Base-by-base conservation (phyloP, 495 filamentous ascomycete genomes). In the Niebla homalea region DNA sequence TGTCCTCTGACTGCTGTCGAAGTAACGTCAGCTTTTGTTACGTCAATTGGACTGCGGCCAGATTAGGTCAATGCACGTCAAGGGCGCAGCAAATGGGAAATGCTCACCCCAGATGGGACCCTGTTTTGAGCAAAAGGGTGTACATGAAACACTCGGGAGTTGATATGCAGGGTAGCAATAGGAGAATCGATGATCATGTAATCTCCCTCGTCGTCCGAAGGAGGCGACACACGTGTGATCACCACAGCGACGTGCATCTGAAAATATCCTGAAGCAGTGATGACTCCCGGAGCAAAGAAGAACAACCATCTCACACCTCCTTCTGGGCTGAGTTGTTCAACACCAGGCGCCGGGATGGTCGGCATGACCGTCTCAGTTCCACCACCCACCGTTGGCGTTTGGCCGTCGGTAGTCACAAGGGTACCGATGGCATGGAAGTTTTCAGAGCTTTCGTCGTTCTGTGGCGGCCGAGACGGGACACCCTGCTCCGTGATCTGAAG, bases 231-330 rank as follows among this genome's bases (percentile, higher is more conserved):
- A 7, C 29, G 29, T 15, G 50, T 39, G 35, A 26, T 38, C 26
- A 52, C 36, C 32, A 52, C 41, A 1, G 50, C 44, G 36, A 52
- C 41, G 25, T 46, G 50, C 16, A 52, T 46, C 15, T 41, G 39
- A 22, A 52, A 52, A 36, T 41, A 36, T 2, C 50, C 43, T 18
- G 50, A 44, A 12, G 40, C 35, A 32, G 25, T 16, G 15, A 52
- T 52, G 15, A 32, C 38, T 23, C 46, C 43, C 12, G 38, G 43
- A 18, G 4, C 23, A 16, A 52, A 52, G 20, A 2, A 18, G 5
- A 52, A 44, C 18, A 38, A 42, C 43, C 50, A 52, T 20, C 26
- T 18, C 7, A 36, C 22, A 2, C 47, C 36, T 3, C 21, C 19
- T 12, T 21, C 16, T 8, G 36, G 22, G 12, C 21, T 20, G n/a